Evolutionary conservation across 1,284 basidiomycete genomes (phyloP).

Genomic region (Ceratobasidium papillatum): DNA sequence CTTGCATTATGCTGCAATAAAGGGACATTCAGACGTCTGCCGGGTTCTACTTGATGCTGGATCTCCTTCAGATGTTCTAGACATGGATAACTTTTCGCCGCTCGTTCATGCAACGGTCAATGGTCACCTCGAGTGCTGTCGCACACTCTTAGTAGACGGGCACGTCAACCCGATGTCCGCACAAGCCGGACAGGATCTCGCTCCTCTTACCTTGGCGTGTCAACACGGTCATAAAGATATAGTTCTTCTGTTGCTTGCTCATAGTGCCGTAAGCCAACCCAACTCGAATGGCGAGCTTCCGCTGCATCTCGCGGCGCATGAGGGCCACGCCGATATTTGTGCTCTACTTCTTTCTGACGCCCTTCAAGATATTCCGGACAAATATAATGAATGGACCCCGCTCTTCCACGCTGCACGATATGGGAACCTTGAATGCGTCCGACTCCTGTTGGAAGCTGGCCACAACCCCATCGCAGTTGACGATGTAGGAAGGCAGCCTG

Average conservation of each 20-base stretch:
- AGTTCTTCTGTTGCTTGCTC: conserved; percentile 77
- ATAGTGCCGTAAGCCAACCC: conserved; percentile 80
- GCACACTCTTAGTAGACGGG: conserved; percentile 75
- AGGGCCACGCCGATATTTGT: conserved; percentile 89
- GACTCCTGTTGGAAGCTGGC: conserved; percentile 80
- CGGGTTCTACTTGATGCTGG: conserved; percentile 75
- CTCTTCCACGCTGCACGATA: conserved; percentile 95
- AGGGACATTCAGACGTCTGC: conserved; percentile 84
- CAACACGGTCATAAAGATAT: conserved; percentile 90
- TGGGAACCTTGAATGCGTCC: conserved; percentile 81
- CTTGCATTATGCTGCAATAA: conserved; percentile 96
- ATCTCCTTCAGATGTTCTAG: conserved; percentile 74
- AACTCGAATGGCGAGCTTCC: conserved; percentile 97
- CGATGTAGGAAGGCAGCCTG: conserved; percentile 85
- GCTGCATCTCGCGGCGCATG: conserved; percentile 96
- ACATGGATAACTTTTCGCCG: conserved; percentile 94
- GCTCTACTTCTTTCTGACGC: conserved; percentile 76
- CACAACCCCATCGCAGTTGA: conserved; percentile 79
- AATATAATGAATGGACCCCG: conserved; percentile 98
- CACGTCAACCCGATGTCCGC: conserved; percentile 60
- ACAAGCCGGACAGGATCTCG: conserved; percentile 72
- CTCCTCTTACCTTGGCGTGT: conserved; percentile 90
- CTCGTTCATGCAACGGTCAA: conserved; percentile 91
- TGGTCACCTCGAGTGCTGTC: conserved; percentile 84
- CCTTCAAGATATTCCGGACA: conserved; percentile 91